Evolutionary conservation across 2,329 filamentous ascomycete genomes (phyloP).

Genomic region (Claviceps sp.): DNA sequence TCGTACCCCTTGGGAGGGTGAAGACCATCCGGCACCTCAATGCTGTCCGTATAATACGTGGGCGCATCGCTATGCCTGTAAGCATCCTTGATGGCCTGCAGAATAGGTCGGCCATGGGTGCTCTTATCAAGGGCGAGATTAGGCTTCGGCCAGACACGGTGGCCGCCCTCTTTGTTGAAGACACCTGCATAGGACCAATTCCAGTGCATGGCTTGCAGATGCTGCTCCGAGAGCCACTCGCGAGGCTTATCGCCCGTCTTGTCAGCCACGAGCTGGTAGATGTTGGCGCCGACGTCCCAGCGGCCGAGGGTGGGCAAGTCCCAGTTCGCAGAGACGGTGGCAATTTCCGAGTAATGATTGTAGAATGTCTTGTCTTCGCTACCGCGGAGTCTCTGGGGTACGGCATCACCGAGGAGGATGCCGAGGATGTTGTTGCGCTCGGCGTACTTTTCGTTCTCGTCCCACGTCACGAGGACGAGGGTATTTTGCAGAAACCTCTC

Average conservation of each 20-base stretch:
- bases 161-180: constrained; percentile 25
- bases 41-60: constrained; percentile 28
- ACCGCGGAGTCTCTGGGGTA: constrained; percentile 50
- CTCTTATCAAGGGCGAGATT: constrained; percentile 24
- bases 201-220: constrained; percentile 30
- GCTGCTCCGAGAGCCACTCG: constrained; percentile 19
- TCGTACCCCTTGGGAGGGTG: constrained; percentile 28
- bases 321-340: constrained; percentile 60
- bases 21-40: constrained; percentile 28
- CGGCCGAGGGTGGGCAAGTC: constrained; percentile 54
- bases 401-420: constrained; percentile 61
- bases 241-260: constrained; percentile 43
- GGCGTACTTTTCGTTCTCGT: constrained; percentile 61
- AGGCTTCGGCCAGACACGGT: constrained; percentile 24
- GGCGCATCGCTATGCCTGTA: constrained; percentile 25
- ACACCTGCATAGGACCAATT: constrained; percentile 41
- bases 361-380: constrained; percentile 59
- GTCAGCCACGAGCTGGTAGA: constrained; percentile 47
- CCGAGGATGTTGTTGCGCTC: constrained; percentile 55
- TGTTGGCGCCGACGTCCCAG: constrained; percentile 60
- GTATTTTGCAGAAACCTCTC: constrained; percentile 62
- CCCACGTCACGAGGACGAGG: constrained; percentile 64
- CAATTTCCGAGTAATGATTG: constrained; percentile 57
- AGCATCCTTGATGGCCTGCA: constrained; percentile 22
- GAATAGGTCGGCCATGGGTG: constrained; percentile 20